Evolutionary conservation across 2,329 filamentous ascomycete species (phyloP), one percentile per base, ranked within the genome.

Genomic region (Cadophora sp.): DNA sequence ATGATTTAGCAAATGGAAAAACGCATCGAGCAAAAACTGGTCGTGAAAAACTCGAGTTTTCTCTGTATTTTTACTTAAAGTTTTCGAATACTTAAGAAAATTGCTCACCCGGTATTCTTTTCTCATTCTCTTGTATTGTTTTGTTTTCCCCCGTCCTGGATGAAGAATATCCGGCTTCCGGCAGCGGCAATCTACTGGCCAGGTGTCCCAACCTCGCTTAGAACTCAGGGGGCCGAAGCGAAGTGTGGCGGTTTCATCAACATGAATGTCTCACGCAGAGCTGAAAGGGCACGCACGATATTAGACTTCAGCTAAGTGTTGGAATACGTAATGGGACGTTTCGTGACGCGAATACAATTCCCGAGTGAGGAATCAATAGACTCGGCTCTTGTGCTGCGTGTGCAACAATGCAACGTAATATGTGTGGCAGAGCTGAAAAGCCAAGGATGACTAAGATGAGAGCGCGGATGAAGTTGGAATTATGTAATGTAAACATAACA

Each of bases 401-500:
- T n/a, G n/a, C n/a, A n/a, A n/a, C n/a, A n/a, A 20, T 6, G 55
- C 33, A n/a, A 53, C 6, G 55, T 24, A 14, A 39, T 18, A 20
- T 4, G 24, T 9, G n/a, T 56, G 53, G 33, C 11, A 18, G 55
- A 43, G 55, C 55, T 56, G 33, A 58, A 51, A 18, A 58, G 55
- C 36, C 55, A 43, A n/a, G 24, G 36, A 24, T 58, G 55, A 58
- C 55, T 58, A 43, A 58, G 8, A 16, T 20, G 13, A 41, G 22
- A 58, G 14, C 20, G 6, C 6, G 27, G 27, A 30, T 30, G 55
- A 41, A 43, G 36, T 43, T 58, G 55, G 18, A 41, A 58, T 58
- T 58, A 58, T 58, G 55, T 58, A 58, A 58, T 58, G 55, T 58
- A 58, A 58, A 58, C 55, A 58, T 33, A 18, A 58, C n/a, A 43